Evolutionary conservation across 441 rosid genomes (phyloP).

Genomic region (Eruca vesicaria): DNA sequence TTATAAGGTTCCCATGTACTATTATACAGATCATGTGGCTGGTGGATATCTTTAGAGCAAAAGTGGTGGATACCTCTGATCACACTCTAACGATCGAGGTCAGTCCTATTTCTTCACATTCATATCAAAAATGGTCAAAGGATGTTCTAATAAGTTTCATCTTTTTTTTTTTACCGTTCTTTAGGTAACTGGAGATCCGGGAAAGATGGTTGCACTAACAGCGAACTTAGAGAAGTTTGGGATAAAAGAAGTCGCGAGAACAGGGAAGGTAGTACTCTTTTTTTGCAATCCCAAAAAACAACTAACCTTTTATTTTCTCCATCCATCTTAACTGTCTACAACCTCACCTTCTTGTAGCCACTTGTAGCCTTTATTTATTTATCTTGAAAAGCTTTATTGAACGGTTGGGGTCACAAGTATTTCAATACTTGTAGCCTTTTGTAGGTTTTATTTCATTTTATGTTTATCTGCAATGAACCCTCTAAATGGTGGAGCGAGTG

Average conservation of each 20-base stretch:
- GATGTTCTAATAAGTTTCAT: neutral
- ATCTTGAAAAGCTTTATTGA: conserved; percentile 13
- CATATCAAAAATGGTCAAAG: conserved; percentile 3
- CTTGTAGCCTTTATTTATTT: neutral
- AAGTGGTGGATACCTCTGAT: conserved; percentile 86
- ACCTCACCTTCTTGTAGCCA: conserved; percentile 13
- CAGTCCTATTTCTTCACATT: neutral
- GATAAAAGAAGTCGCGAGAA: conserved; percentile 83
- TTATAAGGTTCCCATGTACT: conserved; percentile 19
- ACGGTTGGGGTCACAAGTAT: conserved; percentile 25
- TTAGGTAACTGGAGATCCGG: conserved; percentile 96
- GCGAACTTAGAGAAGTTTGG: conserved; percentile 88
- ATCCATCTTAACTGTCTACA: conserved; percentile 6
- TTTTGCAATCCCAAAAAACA: neutral
- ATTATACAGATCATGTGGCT: conserved; percentile 77
- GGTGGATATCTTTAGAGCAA: conserved; percentile 88
- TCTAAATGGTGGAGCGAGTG: neutral
- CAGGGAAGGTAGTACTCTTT: conserved; percentile 38
- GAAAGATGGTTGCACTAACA: conserved; percentile 81
- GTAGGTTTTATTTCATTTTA: neutral
- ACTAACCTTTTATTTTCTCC: neutral
- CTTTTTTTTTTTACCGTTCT: too few relatives aligned
- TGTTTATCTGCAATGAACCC: conserved; percentile 4
- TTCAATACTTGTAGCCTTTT: conserved; percentile 25
- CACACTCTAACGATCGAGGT: conserved; percentile 84